Base-by-base conservation (phyloP, 352 stramenopile genomes). In the Lagenidium giganteum region DNA sequence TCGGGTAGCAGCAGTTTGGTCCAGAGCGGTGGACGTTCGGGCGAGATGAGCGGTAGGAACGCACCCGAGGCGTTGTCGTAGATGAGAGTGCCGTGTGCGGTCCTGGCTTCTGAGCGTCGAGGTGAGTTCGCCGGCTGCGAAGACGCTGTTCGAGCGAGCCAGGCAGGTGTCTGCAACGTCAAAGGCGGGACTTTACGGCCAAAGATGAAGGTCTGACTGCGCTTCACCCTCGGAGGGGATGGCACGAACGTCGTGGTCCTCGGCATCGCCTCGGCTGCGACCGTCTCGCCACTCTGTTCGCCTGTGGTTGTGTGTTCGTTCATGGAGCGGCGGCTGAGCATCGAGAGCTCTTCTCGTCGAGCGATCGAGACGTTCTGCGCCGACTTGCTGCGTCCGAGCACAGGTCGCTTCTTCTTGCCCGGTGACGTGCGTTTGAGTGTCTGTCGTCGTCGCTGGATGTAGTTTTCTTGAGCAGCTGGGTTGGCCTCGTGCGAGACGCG, bases 351-450 rank as follows among this genome's bases (percentile, higher is more conserved):
- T 8, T 65, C 46, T 1, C 64, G 54, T 4, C 54, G 53, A 29
- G 51, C 56, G 5, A 67, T 42, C 2, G 54, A 64, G 8, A 64
- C 41, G 21, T 69, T 65, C 25, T 50, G 53, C 6, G 64, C 58
- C 14, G 72, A 85, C n/a, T 81, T 76, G 39, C 72, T 85, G 1
- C 72, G 69, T 3, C 40, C 51, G 3, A 69, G 36, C 9, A 25
- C 38, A 3, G 27, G 30, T 25, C 29, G 35, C 27, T 48, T 47
- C 23, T 25, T 13, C 0, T 25, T 16, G 7, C 38, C 25, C n/a
- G n/a, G n/a, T n/a, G n/a, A n/a, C n/a, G n/a, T n/a, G n/a, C n/a
- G n/a, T n/a, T n/a, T n/a, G n/a, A n/a, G n/a, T n/a, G n/a, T n/a
- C n/a, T n/a, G n/a, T n/a, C n/a, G n/a, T n/a, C n/a, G n/a, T n/a